phyloP scores from a whole-genome alignment of 73 alveolate genomes.

The Tetrahymena thermophila region DNA sequence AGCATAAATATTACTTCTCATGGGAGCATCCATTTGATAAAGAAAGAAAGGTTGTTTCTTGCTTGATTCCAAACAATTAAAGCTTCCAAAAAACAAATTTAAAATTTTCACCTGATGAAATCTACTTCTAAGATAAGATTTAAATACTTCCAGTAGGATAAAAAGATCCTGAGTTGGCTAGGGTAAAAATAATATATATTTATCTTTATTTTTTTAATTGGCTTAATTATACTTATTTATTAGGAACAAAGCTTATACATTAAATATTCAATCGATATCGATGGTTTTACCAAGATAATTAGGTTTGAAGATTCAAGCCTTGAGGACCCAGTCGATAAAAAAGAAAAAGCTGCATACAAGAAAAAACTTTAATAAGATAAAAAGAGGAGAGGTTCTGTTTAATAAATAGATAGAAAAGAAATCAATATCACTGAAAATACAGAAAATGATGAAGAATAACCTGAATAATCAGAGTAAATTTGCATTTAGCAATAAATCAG shows the following conservation, averaged over 20 bases:
- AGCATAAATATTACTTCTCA: neutral
- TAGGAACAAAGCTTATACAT: neutral
- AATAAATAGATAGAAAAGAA: neutral
- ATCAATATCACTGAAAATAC: neutral
- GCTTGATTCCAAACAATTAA: neutral
- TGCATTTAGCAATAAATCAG: neutral
- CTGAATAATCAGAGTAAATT: neutral
- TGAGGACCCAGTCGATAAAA: neutral
- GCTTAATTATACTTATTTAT: neutral
- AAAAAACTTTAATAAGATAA: constrained; percentile 13
- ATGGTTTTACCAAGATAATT: neutral
- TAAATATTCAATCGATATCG: neutral
- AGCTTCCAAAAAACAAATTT: neutral
- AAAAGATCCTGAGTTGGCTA: neutral
- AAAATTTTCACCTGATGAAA: neutral
- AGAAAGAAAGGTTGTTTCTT: neutral
- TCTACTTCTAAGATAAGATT: neutral
- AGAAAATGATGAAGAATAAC: constrained; percentile 1
- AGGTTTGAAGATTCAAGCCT: neutral
- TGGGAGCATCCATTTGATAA: neutral
- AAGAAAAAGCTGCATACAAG: neutral
- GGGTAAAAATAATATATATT: neutral
- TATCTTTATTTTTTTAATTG: neutral
- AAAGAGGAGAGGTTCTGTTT: neutral
- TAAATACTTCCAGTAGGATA: neutral